Conservation (phyloP, 495 filamentous ascomycete genomes). For the Tricharina praecox region DNA sequence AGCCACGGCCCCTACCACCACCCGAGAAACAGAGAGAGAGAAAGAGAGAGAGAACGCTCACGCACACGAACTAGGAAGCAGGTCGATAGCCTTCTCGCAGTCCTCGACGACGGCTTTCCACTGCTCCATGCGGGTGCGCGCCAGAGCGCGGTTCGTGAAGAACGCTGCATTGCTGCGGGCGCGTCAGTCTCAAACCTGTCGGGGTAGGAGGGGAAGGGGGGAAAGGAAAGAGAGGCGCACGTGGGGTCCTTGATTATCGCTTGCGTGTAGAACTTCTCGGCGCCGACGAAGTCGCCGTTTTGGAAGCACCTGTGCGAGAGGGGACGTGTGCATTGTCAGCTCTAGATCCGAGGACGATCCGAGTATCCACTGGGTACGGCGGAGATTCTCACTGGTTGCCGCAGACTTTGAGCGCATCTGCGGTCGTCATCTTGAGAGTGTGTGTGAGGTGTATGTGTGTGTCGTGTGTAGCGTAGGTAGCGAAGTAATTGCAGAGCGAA, state of each 20-base stretch:
- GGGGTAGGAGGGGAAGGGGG: too few relatives aligned
- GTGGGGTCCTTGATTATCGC: constrained; percentile 52
- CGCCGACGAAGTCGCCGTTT: constrained; percentile 49
- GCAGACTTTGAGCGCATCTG: constrained; percentile 2
- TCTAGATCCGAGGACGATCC: neutral
- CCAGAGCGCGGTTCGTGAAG: constrained; percentile 81
- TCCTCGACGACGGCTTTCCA: constrained; percentile 69
- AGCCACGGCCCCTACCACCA: too few relatives aligned
- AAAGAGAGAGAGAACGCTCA: too few relatives aligned
- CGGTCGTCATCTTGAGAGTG: neutral
- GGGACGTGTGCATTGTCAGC: neutral
- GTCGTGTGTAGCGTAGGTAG: too few relatives aligned
- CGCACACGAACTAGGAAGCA: constrained; percentile 38
- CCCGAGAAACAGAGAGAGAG: too few relatives aligned
- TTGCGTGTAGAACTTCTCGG: constrained; percentile 68
- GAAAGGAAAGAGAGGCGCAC: too few relatives aligned
- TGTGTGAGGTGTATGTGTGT: neutral
- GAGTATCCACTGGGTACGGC: too few relatives aligned
- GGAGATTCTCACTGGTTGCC: constrained; percentile 4
- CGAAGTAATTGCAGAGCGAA: too few relatives aligned
- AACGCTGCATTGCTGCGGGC: constrained; percentile 39
- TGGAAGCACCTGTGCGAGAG: constrained; percentile 36
- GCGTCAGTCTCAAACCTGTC: too few relatives aligned
- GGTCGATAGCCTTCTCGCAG: constrained; percentile 52
- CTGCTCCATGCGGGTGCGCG: constrained; percentile 51